Evolutionary conservation across 805 yeast species (phyloP).

Genomic region (Metschnikowia proteae): DNA sequence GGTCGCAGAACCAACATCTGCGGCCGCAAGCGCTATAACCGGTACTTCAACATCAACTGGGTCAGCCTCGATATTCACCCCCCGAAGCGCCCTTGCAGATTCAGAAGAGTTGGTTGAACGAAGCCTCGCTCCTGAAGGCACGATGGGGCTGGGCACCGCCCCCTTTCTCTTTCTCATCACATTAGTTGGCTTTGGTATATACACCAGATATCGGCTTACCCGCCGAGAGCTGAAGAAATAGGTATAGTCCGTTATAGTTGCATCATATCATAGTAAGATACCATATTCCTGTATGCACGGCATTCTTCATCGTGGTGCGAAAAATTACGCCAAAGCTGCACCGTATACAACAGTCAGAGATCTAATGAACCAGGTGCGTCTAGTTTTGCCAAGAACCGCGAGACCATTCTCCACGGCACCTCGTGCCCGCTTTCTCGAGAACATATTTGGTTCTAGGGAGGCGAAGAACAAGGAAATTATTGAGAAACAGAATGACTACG

Average conservation of each 20-base stretch:
- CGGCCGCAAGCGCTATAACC: conserved; percentile 3
- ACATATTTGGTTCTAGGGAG: conserved; percentile 32
- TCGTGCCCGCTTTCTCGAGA: conserved; percentile 25
- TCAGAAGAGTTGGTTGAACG: not conserved
- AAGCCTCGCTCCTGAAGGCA: not conserved
- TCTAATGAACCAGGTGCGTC: conserved; percentile 4
- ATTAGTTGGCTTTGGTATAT: not conserved
- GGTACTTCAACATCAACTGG: conserved; percentile 6
- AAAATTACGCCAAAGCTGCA: conserved; percentile 2
- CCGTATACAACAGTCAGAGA: not conserved
- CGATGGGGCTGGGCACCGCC: not conserved
- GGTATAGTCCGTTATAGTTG: not conserved
- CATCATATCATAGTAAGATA: not conserved
- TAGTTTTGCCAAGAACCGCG: not conserved
- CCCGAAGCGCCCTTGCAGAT: not conserved
- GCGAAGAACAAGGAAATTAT: conserved; percentile 33
- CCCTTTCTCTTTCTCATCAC: not conserved
- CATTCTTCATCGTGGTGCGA: conserved; percentile 3
- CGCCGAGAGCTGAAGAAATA: not conserved
- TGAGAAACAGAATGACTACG: conserved; percentile 37
- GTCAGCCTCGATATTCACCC: not conserved
- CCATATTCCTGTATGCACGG: not conserved
- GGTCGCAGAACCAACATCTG: conserved; percentile 7
- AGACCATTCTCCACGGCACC: conserved; percentile 12
- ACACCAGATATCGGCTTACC: not conserved